These are phyloP conservation scores for Phylloporus sp. DNA, from an alignment of 768 basidiomycete species.

Conservation along the genomic window DNA sequence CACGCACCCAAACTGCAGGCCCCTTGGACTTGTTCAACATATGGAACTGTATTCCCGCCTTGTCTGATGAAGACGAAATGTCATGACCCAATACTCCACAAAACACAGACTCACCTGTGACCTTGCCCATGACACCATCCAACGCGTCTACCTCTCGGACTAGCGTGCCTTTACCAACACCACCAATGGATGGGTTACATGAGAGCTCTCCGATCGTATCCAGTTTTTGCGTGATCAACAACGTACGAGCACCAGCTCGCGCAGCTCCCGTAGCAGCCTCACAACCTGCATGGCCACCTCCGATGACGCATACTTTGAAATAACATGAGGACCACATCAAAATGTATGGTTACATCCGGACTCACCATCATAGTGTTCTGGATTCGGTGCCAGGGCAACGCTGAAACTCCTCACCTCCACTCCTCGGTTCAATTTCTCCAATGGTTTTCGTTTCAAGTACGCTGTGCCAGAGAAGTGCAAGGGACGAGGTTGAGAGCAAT, in stretches of 20 bases:
- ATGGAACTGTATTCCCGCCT: constrained; percentile 85
- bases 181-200: constrained; percentile 91
- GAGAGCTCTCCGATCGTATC: constrained; percentile 82
- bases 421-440: neutral
- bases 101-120: constrained; percentile 56
- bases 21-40: constrained; percentile 84
- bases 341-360: neutral
- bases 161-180: constrained; percentile 87
- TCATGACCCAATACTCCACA: neutral
- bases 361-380: constrained; percentile 25
- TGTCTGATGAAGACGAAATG: constrained; percentile 46
- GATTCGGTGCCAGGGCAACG: neutral
- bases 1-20: constrained; percentile 79
- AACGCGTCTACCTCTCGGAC: constrained; percentile 91
- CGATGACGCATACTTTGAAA: constrained; percentile 74
- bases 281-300: constrained; percentile 90
- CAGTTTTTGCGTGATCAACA: constrained; percentile 77
- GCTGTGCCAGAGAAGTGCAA: neutral
- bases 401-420: constrained; percentile 3
- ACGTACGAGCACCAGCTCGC: constrained; percentile 73
- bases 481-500: neutral
- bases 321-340: constrained; percentile 37
- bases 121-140: constrained; percentile 79
- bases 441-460: neutral
- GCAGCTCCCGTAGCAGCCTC: constrained; percentile 89